These are phyloP conservation scores for Drechslerella coelobrocha DNA, from an alignment of 2,329 filamentous ascomycete species.

Conservation along the genomic window DNA sequence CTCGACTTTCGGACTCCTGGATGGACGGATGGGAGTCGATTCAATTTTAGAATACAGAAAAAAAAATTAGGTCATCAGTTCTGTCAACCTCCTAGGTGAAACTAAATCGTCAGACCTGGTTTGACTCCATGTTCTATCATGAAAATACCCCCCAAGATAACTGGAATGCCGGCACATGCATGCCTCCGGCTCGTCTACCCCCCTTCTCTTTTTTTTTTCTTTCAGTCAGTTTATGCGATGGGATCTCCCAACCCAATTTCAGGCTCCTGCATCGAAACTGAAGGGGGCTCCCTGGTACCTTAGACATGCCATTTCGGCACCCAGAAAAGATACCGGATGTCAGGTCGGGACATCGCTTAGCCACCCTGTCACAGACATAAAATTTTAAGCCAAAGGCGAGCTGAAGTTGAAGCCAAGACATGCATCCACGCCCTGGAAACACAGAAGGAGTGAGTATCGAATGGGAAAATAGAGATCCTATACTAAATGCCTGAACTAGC, in stretches of 20 bases:
- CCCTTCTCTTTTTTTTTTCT: neutral
- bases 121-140: neutral
- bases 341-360: neutral
- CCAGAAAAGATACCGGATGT: neutral
- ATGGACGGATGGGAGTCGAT: neutral
- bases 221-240: neutral
- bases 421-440: too few relatives aligned
- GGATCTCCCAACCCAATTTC: neutral
- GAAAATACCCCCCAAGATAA: neutral
- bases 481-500: too few relatives aligned
- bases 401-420: neutral
- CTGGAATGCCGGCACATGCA: neutral
- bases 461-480: too few relatives aligned
- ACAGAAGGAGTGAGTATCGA: too few relatives aligned
- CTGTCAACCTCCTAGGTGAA: too few relatives aligned
- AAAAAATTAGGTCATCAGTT: too few relatives aligned
- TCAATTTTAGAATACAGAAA: slow-evolving; percentile 18
- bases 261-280: neutral
- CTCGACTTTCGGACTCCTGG: neutral
- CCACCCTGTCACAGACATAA: neutral
- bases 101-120: too few relatives aligned
- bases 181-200: neutral
- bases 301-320: neutral
- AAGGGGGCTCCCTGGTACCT: neutral
- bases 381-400: too few relatives aligned